Evolutionary conservation across 2,329 filamentous ascomycete species (phyloP).

Genomic region (Aspergillus ruber): DNA sequence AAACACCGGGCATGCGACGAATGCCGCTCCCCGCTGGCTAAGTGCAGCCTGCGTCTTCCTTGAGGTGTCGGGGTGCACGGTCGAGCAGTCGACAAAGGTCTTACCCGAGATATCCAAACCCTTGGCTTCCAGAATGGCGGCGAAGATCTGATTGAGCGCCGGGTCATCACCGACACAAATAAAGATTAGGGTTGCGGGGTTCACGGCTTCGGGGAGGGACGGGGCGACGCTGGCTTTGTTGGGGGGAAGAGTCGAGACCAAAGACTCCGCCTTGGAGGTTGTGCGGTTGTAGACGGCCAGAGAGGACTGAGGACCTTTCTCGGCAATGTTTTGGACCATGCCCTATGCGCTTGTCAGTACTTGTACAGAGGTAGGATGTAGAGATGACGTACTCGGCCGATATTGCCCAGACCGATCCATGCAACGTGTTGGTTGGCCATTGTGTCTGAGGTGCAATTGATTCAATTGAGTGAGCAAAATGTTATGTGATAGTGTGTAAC

Average conservation of each 20-base stretch:
- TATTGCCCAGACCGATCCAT: slow-evolving; percentile 82
- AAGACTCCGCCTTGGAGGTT: slow-evolving; percentile 55
- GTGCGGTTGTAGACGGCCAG: slow-evolving; percentile 79
- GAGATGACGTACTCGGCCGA: slow-evolving; percentile 62
- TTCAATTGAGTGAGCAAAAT: too few species aligned
- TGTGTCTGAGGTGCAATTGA: neutral
- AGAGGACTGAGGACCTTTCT: slow-evolving; percentile 67
- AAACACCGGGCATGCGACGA: slow-evolving; percentile 62
- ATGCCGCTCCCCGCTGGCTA: slow-evolving; percentile 57
- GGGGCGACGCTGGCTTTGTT: slow-evolving; percentile 60
- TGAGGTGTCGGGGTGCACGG: slow-evolving; percentile 76
- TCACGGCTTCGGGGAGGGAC: slow-evolving; percentile 60
- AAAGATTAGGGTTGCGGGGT: slow-evolving; percentile 71
- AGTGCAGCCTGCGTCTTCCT: slow-evolving; percentile 56
- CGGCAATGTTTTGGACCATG: slow-evolving; percentile 76
- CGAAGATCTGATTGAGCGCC: slow-evolving; percentile 59
- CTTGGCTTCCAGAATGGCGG: slow-evolving; percentile 43
- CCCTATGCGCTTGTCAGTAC: slow-evolving; percentile 46
- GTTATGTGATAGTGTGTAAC: too few species aligned
- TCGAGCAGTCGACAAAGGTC: slow-evolving; percentile 80
- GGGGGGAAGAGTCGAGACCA: slow-evolving; percentile 54
- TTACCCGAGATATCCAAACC: slow-evolving; percentile 58
- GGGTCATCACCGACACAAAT: slow-evolving; percentile 72
- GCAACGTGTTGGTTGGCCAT: slow-evolving; percentile 47
- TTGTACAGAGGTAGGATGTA: neutral